Conservation (phyloP, 495 filamentous ascomycete species). For the Penicillium crystallinum region DNA sequence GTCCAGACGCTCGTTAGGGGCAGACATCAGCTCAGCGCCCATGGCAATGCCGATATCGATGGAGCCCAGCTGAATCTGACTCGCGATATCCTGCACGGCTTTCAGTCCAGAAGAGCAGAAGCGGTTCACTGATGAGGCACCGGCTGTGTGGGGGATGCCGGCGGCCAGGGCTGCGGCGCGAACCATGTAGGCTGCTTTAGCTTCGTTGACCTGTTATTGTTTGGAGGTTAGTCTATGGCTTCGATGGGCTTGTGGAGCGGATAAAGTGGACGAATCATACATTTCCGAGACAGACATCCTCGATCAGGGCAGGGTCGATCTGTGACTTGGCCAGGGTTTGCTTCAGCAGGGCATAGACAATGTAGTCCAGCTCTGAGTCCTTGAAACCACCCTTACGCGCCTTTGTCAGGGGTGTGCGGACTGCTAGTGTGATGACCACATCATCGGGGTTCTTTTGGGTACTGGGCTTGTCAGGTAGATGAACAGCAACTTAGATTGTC, state of each 20-base stretch:
- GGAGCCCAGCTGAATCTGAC: constrained; percentile 71
- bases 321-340: constrained; percentile 67
- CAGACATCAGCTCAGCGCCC: constrained; percentile 84
- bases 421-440: constrained; percentile 82
- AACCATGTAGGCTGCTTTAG: constrained; percentile 82
- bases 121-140: constrained; percentile 77
- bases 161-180: constrained; percentile 85
- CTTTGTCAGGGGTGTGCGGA: constrained; percentile 77
- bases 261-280: constrained; percentile 40
- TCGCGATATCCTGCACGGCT: constrained; percentile 88
- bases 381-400: constrained; percentile 84
- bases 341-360: constrained; percentile 75
- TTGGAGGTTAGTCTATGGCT: background rate
- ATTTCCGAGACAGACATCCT: constrained; percentile 92
- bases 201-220: constrained; percentile 66
- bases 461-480: constrained; percentile 40
- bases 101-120: constrained; percentile 97
- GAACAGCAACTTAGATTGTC: background rate
- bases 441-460: constrained; percentile 94
- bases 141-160: constrained; percentile 86
- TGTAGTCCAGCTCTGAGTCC: constrained; percentile 84
- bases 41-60: constrained; percentile 87
- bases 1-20: constrained; percentile 59
- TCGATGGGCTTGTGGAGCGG: background rate
- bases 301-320: constrained; percentile 75